Evolutionary conservation across 306 rosid species (phyloP), one percentile per base, ranked within the genome.

Genomic region (Psophocarpus tetragonolobus): DNA sequence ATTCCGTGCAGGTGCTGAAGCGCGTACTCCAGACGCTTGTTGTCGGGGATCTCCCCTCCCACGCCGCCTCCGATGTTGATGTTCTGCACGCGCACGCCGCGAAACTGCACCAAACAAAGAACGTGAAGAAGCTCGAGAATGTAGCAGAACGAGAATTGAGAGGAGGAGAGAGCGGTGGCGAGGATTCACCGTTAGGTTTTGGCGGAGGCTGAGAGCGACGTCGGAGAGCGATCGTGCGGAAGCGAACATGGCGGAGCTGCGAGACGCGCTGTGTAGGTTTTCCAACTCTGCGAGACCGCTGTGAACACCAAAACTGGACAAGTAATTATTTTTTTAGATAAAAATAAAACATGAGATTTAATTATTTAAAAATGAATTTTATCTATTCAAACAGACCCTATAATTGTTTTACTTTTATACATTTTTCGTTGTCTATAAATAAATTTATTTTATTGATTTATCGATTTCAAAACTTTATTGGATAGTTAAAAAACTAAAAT

Each of bases 31-130:
- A 89, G 92, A 53, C 88, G 77, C 84, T 91, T 89, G 58, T 79
- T 65, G 76, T 89, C 97, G 21, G 94, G 97, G 71, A 91, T 91
- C 76, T 91, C 97, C 57, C 90, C 90, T 61, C 86, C 88, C 61
- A 89, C 73, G 50, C 97, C 97, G 56, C 94, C 97, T 79, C 85
- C 91, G 54, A 91, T 85, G 76, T 77, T 86, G 39, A 91, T 84
- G 69, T 82, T 68, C 41, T 82, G 83, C 7, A 58, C 84, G 8
- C 73, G 82, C 33, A 85, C 77, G 35, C 91, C 87, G 2, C 67
- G 71, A 75, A 75, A 32, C 97, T 89, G 88, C 82, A 81, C 8
- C 8, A 67, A 64, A 65, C 62, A 78, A 6, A 1, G 6, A 27
- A 24, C 9, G n/a, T 3, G 17, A 13, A 26, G 58, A 79, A 35